Evolutionary conservation across 352 stramenopile species (phyloP), one percentile per base, ranked within the genome.

Genomic region (Globisporangium mamillatum): DNA sequence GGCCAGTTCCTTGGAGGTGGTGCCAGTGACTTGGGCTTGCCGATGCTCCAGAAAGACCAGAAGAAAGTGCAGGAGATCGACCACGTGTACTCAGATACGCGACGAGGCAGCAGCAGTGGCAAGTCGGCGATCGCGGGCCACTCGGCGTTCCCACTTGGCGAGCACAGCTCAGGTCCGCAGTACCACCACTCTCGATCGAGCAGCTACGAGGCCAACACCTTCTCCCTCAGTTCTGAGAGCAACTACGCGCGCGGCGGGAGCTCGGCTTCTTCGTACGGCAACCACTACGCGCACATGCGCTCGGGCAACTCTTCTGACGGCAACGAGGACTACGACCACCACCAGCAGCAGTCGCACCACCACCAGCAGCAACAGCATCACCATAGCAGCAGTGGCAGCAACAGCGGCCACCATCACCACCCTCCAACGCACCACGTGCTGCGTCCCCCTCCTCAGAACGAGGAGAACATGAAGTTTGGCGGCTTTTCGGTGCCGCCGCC

Each of bases 331-430:
- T 80, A 85, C 65, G 77, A 78, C 27, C 60, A 75, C 4, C 44
- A 67, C 6, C 66, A 52, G 55, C 60, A 48, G 59, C 68, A 34
- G 56, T 72, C 57, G 59, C 73, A 82, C 41, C 79, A 84, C 64
- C 53, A 89, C 24, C 76, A 91, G 57, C 81, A 91, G 59, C 81
- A 82, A 16, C 81, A 83, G 20, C 76, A 76, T 4, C 80, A 81
- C 1, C 70, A 80, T 22, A 71, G 71, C 65, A 82, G 59, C 72
- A 80, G 69, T 18, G 44, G 44, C 67, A 80, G 36, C 74, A 84
- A 27, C 69, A 80, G 41, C 69, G 77, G 27, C 3, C 44, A 82
- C 48, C 79, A 84, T 62, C 54, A 88, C 24, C 76, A 52, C 20
- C 44, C 90, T 58, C 71, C 52, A 27, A 68, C 64, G 60, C 76